Conservation (phyloP, 2,329 filamentous ascomycete genomes). For the Alternaria sp. region DNA sequence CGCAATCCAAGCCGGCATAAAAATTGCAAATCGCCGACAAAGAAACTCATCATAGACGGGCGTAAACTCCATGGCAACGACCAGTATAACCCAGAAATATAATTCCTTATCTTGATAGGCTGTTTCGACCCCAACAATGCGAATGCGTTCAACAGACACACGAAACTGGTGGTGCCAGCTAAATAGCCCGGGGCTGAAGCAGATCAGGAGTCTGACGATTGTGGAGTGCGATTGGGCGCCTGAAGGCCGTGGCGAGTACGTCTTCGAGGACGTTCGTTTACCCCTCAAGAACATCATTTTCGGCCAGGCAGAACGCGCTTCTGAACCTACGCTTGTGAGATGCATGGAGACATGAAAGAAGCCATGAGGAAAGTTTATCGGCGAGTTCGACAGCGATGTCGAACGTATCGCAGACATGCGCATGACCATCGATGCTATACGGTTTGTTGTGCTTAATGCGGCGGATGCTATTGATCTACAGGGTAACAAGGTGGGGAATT, state of each 20-base stretch:
- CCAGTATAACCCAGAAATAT: conserved; percentile 51
- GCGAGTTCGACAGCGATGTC: conserved; percentile 55
- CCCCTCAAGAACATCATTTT: conserved; percentile 55
- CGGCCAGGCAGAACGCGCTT: conserved; percentile 56
- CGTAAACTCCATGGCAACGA: conserved; percentile 55
- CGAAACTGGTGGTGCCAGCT: conserved; percentile 53
- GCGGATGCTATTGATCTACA: conserved; percentile 55
- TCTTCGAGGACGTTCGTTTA: conserved; percentile 55
- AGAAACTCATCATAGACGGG: conserved; percentile 54
- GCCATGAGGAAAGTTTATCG: conserved; percentile 53
- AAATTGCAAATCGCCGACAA: conserved; percentile 49
- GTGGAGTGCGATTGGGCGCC: conserved; percentile 57
- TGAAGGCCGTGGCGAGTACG: conserved; percentile 55
- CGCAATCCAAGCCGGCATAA: conserved; percentile 58
- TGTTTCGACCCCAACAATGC: conserved; percentile 54
- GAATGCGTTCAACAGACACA: conserved; percentile 54
- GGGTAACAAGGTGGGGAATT: conserved; percentile 53
- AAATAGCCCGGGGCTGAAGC: conserved; percentile 51
- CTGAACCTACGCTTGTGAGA: conserved; percentile 53
- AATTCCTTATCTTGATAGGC: conserved; percentile 51
- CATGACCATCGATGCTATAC: conserved; percentile 53
- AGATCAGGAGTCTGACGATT: conserved; percentile 53
- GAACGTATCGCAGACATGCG: conserved; percentile 55
- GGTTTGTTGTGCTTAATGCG: conserved; percentile 54
- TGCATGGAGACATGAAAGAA: conserved; percentile 52